These are phyloP conservation scores for Arabidopsis lyrata DNA, from an alignment of 441 rosid genomes.

Conservation along the genomic window DNA sequence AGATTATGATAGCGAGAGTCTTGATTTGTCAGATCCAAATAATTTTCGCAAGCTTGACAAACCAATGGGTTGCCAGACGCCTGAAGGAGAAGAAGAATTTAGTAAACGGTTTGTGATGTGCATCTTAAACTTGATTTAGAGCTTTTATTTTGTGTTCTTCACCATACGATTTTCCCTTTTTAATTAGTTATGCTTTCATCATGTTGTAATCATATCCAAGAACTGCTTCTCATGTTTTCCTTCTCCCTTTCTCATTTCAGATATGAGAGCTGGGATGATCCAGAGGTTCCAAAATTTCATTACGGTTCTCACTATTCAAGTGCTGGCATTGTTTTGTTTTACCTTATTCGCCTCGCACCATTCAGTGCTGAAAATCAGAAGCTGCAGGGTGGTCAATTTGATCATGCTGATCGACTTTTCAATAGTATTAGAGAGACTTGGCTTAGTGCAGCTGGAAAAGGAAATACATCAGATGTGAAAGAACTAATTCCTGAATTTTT, in stretches of 20 bases:
- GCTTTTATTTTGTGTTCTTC: constrained; percentile 2
- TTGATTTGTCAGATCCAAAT: constrained; percentile 83
- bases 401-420: constrained; percentile 99
- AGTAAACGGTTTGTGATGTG: constrained; percentile 73
- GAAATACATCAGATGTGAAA: constrained; percentile 98
- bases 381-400: constrained; percentile 99
- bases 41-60: constrained; percentile 91
- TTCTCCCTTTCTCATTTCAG: constrained; percentile 53
- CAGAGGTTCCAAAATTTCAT: constrained; percentile 99
- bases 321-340: constrained; percentile 99
- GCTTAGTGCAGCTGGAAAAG: constrained; percentile 99
- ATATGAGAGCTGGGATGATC: constrained; percentile 99
- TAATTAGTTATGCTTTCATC: neutral
- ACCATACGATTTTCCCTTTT: constrained; percentile 2
- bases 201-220: neutral
- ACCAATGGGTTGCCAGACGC: constrained; percentile 99
- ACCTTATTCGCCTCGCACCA: constrained; percentile 98
- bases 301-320: constrained; percentile 99
- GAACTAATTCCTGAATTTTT: constrained; percentile 99
- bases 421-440: constrained; percentile 93
- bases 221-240: constrained; percentile 17
- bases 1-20: constrained; percentile 90
- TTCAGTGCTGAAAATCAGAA: constrained; percentile 98
- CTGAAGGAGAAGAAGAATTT: constrained; percentile 97
- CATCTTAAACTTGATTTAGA: constrained; percentile 6